phyloP scores from a whole-genome alignment of 2,329 filamentous ascomycete species.

The Rhytidhysteron rufulum region DNA sequence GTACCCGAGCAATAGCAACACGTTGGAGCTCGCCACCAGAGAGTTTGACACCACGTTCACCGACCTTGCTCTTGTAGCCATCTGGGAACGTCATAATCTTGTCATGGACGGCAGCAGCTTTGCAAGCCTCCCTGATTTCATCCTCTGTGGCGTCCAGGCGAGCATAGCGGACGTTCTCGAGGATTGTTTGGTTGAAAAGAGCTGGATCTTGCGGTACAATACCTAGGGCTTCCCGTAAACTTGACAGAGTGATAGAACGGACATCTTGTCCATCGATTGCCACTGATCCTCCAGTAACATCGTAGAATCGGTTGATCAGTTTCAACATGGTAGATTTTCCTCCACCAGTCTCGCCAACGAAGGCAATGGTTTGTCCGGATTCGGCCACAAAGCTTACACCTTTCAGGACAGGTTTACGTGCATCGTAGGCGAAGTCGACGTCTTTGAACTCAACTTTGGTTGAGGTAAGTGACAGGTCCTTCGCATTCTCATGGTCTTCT shows the following conservation, averaged over 20 bases:
- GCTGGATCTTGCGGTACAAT: slow-evolving; percentile 63
- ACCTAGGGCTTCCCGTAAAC: slow-evolving; percentile 56
- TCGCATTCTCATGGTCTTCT: slow-evolving; percentile 35
- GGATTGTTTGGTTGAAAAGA: slow-evolving; percentile 62
- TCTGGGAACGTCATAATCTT: slow-evolving; percentile 57
- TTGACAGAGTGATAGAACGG: slow-evolving; percentile 55
- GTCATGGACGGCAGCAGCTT: slow-evolving; percentile 60
- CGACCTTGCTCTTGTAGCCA: slow-evolving; percentile 37
- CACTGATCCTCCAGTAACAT: slow-evolving; percentile 53
- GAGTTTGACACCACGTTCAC: slow-evolving; percentile 43
- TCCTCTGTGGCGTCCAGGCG: slow-evolving; percentile 58
- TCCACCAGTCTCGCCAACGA: slow-evolving; percentile 60
- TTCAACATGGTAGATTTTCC: slow-evolving; percentile 63
- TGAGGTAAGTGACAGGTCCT: slow-evolving; percentile 40
- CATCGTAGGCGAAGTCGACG: slow-evolving; percentile 54
- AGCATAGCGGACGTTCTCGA: slow-evolving; percentile 63
- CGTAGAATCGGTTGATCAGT: slow-evolving; percentile 59
- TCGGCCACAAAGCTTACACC: slow-evolving; percentile 47
- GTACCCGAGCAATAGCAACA: slow-evolving; percentile 66
- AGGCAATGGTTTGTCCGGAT: slow-evolving; percentile 55
- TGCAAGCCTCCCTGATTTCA: slow-evolving; percentile 59
- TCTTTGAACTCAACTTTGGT: slow-evolving; percentile 54
- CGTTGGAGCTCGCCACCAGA: slow-evolving; percentile 66
- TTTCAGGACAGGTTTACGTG: slow-evolving; percentile 49
- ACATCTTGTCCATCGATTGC: slow-evolving; percentile 59